Base-by-base conservation (phyloP, 768 basidiomycete species). In the Tylopilus rubrobrunneus region DNA sequence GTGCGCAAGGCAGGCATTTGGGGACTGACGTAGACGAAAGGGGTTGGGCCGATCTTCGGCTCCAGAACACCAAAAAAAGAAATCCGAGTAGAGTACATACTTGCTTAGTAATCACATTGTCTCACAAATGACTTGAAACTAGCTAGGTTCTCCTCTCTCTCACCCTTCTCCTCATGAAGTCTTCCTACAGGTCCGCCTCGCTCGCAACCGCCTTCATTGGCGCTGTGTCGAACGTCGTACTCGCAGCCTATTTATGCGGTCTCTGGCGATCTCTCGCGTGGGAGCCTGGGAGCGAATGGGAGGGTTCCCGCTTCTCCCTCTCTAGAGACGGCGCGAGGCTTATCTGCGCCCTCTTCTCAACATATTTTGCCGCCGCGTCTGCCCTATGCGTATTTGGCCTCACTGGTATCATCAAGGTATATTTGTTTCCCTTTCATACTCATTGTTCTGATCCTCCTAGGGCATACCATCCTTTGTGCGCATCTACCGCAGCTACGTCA, bases 1-100 rank as follows among this genome's bases (percentile, higher is more conserved):
- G 88, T 96, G 33, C 77, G 86, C 56, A 88, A 85, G 69, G 90
- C 89, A 0, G 91, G 92, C 0, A 84, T 94, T 51, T 95, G 90
- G 90, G 91, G 92, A 7, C 67, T 92, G 52, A 83, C 70, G 33
- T 80, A 41, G 40, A 37, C 31, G 15, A 37, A 15, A 17, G 36
- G 36, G 37, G 37, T 8, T 1, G n/a, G 4, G 17, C 37, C 17
- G 37, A 8, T 39, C 39, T 31, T 31, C 7, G 31, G 31, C 7
- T 7, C 31, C 31, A 8, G 8, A 31, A 11, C 31, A 8, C 31
- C 31, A 11, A 11, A 11, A 31, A 11, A 31, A 31, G 25, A 31
- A 7, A 31, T 31, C 29, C 29, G 29, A 9, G 10, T 34, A 19
- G 19, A 19, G 19, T 19, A 19, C 19, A 19, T 31, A 9, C 8